These are phyloP conservation scores for Phaffia tasmanica DNA, from an alignment of 768 basidiomycete species.

Conservation along the genomic window DNA sequence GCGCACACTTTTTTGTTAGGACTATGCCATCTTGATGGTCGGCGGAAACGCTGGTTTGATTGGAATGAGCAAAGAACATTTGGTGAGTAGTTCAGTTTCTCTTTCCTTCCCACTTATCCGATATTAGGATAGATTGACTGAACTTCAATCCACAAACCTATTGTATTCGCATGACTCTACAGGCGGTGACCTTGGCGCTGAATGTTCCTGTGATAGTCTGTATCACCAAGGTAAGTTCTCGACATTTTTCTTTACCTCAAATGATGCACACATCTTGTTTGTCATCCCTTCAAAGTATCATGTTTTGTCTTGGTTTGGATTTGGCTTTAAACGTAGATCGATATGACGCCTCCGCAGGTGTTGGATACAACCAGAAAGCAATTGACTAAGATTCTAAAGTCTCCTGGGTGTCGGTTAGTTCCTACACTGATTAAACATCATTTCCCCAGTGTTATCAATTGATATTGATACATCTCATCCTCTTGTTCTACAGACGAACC, in stretches of 20 bases:
- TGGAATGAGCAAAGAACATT: conserved; percentile 56
- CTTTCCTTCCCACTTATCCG: not conserved
- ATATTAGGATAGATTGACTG: no score
- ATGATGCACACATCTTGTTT: conserved; percentile 7
- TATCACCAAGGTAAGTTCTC: conserved; percentile 66
- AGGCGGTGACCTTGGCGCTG: conserved; percentile 78
- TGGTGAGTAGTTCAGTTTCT: conserved; percentile 35
- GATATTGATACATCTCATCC: not conserved
- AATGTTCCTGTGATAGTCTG: conserved; percentile 87
- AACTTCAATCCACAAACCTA: no score
- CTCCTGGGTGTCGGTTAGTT: conserved; percentile 73
- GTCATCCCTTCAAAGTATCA: conserved; percentile 9
- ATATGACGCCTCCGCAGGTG: conserved; percentile 92
- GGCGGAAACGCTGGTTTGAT: conserved; percentile 70
- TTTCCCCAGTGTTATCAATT: not conserved
- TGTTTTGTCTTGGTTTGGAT: not conserved
- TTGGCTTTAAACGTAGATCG: conserved; percentile 49
- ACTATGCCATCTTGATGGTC: conserved; percentile 76
- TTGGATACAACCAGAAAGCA: conserved; percentile 85
- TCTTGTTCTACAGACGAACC: conserved; percentile 31
- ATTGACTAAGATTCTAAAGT: conserved; percentile 79
- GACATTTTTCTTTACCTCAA: not conserved
- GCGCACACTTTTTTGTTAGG: conserved; percentile 39
- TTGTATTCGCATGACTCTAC: not conserved
- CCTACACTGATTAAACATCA: not conserved